Conservation (phyloP, 176 grass and related monocot species). For the Juncus effusus region DNA sequence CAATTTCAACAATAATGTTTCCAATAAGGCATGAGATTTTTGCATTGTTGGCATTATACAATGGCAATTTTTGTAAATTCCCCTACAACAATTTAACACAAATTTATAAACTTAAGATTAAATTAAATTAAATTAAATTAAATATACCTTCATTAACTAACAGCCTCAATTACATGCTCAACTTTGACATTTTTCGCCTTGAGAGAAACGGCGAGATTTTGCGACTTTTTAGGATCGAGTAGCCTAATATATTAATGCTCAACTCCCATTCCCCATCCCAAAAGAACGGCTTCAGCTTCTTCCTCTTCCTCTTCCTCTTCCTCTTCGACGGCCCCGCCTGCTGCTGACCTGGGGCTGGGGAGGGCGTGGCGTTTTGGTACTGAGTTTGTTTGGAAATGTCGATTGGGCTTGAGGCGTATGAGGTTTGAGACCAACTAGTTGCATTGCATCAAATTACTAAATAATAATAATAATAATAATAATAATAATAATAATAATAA, state of each 20-base stretch:
- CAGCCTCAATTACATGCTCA: slow-evolving; percentile 53
- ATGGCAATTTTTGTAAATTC: too few relatives aligned
- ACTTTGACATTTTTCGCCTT: slow-evolving; percentile 80
- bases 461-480: too few relatives aligned
- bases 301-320: slow-evolving; percentile 40
- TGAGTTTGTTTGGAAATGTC: slow-evolving; percentile 58
- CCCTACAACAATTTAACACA: too few relatives aligned
- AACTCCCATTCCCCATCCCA: slow-evolving; percentile 51
- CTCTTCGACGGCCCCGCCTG: slow-evolving; percentile 27
- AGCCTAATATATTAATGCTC: slow-evolving; percentile 48
- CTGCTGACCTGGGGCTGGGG: slow-evolving; percentile 12
- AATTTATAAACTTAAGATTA: too few relatives aligned
- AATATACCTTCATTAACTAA: slow-evolving; percentile 69
- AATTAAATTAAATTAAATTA: too few relatives aligned
- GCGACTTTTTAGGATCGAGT: slow-evolving; percentile 93
- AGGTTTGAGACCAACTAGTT: slow-evolving; percentile 44
- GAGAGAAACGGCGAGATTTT: slow-evolving; percentile 79
- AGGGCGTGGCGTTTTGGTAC: slow-evolving; percentile 2
- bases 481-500: too few relatives aligned
- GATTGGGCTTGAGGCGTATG: slow-evolving; percentile 37
- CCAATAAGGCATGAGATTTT: too few relatives aligned
- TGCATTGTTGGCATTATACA: too few relatives aligned
- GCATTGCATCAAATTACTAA: too few relatives aligned
- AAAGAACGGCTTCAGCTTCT: slow-evolving; percentile 93
- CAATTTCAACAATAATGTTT: too few relatives aligned